These are phyloP conservation scores for Limnomonas spitsbergensis DNA, from an alignment of 139 green algal genomes.

Conservation along the genomic window DNA sequence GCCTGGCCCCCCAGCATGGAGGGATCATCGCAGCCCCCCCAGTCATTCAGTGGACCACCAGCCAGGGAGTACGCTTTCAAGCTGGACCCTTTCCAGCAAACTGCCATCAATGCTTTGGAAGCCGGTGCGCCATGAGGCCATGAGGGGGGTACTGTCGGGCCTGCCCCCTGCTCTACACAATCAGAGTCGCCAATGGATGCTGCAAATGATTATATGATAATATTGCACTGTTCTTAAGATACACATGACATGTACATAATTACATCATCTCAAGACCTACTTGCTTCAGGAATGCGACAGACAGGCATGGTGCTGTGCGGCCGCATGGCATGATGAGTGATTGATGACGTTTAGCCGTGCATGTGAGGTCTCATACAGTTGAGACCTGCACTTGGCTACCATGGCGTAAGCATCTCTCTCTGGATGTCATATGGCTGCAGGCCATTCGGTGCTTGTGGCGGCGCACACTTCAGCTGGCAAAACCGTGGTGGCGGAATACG, in stretches of 20 bases:
- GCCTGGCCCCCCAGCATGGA: constrained; percentile 60
- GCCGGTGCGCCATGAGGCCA: too few species aligned
- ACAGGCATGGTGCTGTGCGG: too few species aligned
- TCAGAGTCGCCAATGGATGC: too few species aligned
- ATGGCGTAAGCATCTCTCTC: not conserved
- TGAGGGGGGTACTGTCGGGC: not conserved
- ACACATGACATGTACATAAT: not conserved
- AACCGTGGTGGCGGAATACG: constrained; percentile 92
- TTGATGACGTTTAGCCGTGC: too few species aligned
- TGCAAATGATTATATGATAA: not conserved
- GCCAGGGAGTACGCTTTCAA: constrained; percentile 81
- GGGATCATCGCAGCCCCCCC: constrained; percentile 27
- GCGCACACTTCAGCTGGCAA: constrained; percentile 93
- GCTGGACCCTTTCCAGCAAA: constrained; percentile 86
- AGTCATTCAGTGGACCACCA: constrained; percentile 25
- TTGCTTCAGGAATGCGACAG: not conserved
- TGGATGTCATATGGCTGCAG: constrained; percentile 16
- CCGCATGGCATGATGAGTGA: too few species aligned
- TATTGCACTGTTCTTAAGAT: not conserved
- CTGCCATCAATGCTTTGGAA: constrained; percentile 79
- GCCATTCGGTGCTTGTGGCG: constrained; percentile 86
- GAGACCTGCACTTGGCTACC: not conserved
- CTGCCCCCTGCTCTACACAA: too few species aligned
- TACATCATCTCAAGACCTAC: not conserved
- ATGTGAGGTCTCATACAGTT: too few species aligned